Conservation (phyloP, 2,329 filamentous ascomycete species). For the Exophiala sp. region DNA sequence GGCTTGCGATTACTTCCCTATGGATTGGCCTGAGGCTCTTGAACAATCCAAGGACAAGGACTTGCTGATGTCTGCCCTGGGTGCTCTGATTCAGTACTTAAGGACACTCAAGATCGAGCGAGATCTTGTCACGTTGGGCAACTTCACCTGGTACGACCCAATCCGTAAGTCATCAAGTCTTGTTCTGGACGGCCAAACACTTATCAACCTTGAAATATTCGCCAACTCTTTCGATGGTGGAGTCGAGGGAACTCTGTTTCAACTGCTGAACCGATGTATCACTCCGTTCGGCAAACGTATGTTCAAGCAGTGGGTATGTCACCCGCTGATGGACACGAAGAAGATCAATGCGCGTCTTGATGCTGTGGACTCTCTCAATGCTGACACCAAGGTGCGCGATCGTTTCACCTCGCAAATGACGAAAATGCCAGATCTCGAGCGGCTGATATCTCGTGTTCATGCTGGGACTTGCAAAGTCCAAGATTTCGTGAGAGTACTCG, state of each 20-base stretch:
- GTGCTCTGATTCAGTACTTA: slow-evolving; percentile 83
- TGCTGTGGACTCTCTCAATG: slow-evolving; percentile 88
- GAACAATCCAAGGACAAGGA: slow-evolving; percentile 72
- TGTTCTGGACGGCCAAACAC: slow-evolving; percentile 88
- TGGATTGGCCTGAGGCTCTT: slow-evolving; percentile 75
- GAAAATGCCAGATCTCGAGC: slow-evolving; percentile 90
- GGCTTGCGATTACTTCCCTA: slow-evolving; percentile 73
- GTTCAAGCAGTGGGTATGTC: slow-evolving; percentile 95
- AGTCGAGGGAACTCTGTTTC: slow-evolving; percentile 80
- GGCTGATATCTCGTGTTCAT: slow-evolving; percentile 90
- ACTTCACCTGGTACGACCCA: slow-evolving; percentile 87
- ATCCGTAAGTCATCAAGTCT: slow-evolving; percentile 87
- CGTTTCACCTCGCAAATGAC: slow-evolving; percentile 83
- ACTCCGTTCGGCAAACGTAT: slow-evolving; percentile 96
- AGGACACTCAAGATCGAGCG: slow-evolving; percentile 82
- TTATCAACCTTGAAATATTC: slow-evolving; percentile 98
- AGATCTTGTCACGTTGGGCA: slow-evolving; percentile 80
- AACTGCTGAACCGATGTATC: slow-evolving; percentile 86
- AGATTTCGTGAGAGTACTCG: slow-evolving; percentile 88
- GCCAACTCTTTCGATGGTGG: slow-evolving; percentile 87
- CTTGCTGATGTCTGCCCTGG: slow-evolving; percentile 82
- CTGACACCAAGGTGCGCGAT: slow-evolving; percentile 74
- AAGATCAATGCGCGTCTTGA: slow-evolving; percentile 93
- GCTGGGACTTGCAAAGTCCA: slow-evolving; percentile 84
- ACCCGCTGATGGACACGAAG: slow-evolving; percentile 79